phyloP scores from a whole-genome alignment of 371 early-diverging fungal species.

The Lichtheimia hyalospora region DNA sequence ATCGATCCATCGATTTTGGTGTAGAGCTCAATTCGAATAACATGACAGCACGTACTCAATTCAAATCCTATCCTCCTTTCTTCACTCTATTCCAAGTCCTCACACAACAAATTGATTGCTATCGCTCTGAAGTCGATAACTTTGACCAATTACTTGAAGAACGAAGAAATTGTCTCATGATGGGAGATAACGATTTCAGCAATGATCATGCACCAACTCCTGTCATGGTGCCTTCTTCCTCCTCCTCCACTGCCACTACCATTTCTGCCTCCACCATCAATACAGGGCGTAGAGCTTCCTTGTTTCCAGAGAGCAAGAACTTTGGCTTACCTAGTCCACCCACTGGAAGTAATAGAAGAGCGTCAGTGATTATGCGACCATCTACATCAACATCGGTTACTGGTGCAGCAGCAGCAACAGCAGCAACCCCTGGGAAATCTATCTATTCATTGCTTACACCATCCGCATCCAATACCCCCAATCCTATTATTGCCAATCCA shows the following conservation, averaged over 20 bases:
- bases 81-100: constrained; percentile 64
- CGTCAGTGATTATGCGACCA: constrained; percentile 5
- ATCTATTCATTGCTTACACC: background rate
- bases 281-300: too few relatives aligned
- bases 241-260: constrained; percentile 8
- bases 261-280: background rate
- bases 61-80: constrained; percentile 64
- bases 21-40: constrained; percentile 32
- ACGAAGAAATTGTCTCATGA: constrained; percentile 51
- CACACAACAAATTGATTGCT: constrained; percentile 69
- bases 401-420: constrained; percentile 17
- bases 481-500: constrained; percentile 20
- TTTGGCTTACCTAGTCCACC: too few relatives aligned
- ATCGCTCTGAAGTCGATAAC: constrained; percentile 58
- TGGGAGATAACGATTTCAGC: constrained; percentile 17
- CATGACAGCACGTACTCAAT: constrained; percentile 39
- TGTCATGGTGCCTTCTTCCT: background rate
- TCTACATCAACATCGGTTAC: constrained; percentile 17
- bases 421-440: constrained; percentile 6
- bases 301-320: too few relatives aligned
- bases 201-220: constrained; percentile 6
- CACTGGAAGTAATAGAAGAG: background rate
- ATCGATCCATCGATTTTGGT: constrained; percentile 50
- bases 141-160: constrained; percentile 61
- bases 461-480: too few relatives aligned